Evolutionary conservation across 176 grass and related monocot species (phyloP).

Genomic region (Phoenix roebelenii): DNA sequence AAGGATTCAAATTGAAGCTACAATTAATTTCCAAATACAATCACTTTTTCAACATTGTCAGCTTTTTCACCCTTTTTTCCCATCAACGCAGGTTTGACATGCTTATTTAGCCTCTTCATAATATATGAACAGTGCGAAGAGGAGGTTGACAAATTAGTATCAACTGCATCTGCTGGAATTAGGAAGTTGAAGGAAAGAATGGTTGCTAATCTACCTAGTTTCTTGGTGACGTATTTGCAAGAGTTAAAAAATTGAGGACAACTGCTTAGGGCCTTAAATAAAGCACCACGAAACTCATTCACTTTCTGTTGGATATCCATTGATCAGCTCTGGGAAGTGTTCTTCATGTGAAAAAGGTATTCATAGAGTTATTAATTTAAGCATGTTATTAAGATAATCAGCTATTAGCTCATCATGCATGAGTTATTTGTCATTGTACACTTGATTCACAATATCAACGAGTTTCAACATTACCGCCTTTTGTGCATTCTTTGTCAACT

Average conservation of each 20-base stretch:
- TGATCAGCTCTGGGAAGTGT: too few relatives aligned
- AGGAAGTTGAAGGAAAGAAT: constrained; percentile 25
- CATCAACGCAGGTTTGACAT: constrained; percentile 49
- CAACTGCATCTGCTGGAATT: constrained; percentile 32
- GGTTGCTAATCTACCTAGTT: constrained; percentile 26
- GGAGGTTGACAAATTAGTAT: constrained; percentile 53
- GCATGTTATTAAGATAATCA: too few relatives aligned
- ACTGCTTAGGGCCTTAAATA: too few relatives aligned
- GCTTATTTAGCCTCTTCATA: constrained; percentile 71
- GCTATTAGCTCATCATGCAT: too few relatives aligned
- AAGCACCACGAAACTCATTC: too few relatives aligned
- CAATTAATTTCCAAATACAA: neutral
- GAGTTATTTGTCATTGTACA: too few relatives aligned
- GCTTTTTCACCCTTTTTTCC: neutral
- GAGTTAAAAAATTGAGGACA: neutral
- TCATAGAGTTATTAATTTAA: too few relatives aligned
- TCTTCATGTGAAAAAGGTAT: too few relatives aligned
- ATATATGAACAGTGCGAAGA: constrained; percentile 92
- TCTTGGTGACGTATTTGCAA: constrained; percentile 29
- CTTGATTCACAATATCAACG: too few relatives aligned
- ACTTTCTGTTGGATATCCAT: too few relatives aligned
- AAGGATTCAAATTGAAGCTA: constrained; percentile 21
- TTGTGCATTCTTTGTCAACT: too few relatives aligned
- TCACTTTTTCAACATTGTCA: neutral
- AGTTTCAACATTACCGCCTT: too few relatives aligned